phyloP scores from a whole-genome alignment of 345 rosid species.

The Pelargonium nanum region DNA sequence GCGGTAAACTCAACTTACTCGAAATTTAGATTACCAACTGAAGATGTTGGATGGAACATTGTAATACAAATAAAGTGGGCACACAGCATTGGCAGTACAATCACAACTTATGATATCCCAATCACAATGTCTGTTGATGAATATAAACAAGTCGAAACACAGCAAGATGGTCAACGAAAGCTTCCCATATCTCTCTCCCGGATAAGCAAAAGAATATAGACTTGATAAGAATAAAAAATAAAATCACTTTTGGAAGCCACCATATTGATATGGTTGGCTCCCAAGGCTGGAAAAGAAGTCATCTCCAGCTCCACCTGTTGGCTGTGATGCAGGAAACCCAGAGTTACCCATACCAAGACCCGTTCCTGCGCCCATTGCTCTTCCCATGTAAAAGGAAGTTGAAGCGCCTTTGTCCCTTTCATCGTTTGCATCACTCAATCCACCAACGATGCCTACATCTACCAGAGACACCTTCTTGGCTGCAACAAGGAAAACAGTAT shows the following conservation, averaged over 20 bases:
- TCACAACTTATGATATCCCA: no score
- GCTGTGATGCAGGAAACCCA: slow-evolving; percentile 34
- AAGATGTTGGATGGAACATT: no score
- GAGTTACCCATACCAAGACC: slow-evolving; percentile 71
- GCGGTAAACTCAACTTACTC: no score
- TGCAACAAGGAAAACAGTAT: slow-evolving; percentile 23
- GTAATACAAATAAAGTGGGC: no score
- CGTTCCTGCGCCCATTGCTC: slow-evolving; percentile 79
- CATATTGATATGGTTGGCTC: slow-evolving; percentile 52
- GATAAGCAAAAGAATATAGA: background rate
- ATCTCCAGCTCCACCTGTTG: slow-evolving; percentile 36
- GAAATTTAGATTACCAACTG: no score
- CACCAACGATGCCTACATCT: slow-evolving; percentile 77
- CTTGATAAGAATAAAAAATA: background rate
- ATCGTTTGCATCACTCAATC: slow-evolving; percentile 36
- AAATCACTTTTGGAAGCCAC: slow-evolving; percentile 46
- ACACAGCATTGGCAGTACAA: no score
- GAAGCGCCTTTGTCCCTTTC: slow-evolving; percentile 59
- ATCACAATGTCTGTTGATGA: no score
- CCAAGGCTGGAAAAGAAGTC: slow-evolving; percentile 64
- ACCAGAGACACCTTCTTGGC: slow-evolving; percentile 90
- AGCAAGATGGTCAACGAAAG: no score
- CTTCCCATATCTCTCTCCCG: no score
- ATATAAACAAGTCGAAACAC: no score
- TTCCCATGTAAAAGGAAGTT: slow-evolving; percentile 63